Conservation (phyloP, 257 asterid genomes). For the Nicotiana attenuata region DNA sequence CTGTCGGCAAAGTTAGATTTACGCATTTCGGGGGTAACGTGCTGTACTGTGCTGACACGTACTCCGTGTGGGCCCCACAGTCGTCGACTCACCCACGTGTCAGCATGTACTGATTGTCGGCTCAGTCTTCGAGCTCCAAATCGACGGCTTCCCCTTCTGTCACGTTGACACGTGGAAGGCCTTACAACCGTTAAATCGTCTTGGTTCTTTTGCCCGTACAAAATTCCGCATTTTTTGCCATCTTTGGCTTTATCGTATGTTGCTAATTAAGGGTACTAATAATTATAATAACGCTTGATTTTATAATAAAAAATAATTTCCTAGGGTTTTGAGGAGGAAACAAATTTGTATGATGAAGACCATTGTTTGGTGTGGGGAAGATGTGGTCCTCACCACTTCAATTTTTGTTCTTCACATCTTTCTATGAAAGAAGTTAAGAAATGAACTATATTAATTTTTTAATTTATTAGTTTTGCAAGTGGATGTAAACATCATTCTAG, state of each 20-base stretch:
- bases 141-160: neutral
- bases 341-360: neutral
- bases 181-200: neutral
- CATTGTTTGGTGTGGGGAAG: conserved; percentile 1
- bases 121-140: neutral
- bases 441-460: too few species aligned
- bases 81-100: neutral
- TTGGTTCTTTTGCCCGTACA: neutral
- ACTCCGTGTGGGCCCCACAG: neutral
- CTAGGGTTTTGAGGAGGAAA: neutral
- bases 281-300: neutral
- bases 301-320: neutral
- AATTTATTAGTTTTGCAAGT: neutral
- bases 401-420: neutral
- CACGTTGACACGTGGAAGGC: neutral
- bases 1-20: neutral
- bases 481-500: neutral
- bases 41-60: conserved; percentile 1
- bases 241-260: conserved; percentile 3
- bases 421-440: neutral
- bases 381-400: conserved; percentile 9
- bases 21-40: neutral
- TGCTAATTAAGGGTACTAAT: conserved; percentile 6
- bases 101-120: neutral
- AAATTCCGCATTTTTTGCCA: neutral